Evolutionary conservation across 192 early-diverging fungal genomes (phyloP), one percentile per base, ranked within the genome.

Genomic region (Entomortierella parvispora): DNA sequence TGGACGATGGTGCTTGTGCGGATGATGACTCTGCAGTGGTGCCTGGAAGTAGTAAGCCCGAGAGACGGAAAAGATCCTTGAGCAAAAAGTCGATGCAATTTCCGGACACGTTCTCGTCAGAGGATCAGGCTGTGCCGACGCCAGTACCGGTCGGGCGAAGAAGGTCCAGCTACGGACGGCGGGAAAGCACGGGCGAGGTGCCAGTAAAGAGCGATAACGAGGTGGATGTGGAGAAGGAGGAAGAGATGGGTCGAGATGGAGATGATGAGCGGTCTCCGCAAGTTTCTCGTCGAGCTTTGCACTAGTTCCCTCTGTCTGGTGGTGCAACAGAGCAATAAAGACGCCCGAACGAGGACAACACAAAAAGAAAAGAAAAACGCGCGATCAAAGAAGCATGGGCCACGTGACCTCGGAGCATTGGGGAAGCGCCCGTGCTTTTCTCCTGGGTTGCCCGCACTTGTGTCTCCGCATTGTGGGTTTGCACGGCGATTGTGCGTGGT

Each of bases 261-360:
- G 71, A 76, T 34, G 71, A 76, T n/a, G 71, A 76, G 26, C 22
- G 34, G 23, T 76, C 71, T 7, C 71, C 71, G 11, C 71, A 74
- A 17, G 46, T 55, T 18, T 65, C 71, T 17, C 58, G 58, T 1
- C 26, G 32, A 8, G 20, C 33, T 14, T 2, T 31, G 11, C 23
- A 22, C 5, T 31, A 28, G 17, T 28, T 15, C 15, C 25, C 3
- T 12, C 32, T 3, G 37, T 40, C 37, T n/a, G n/a, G n/a, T n/a
- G n/a, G n/a, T n/a, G n/a, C n/a, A n/a, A n/a, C n/a, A n/a, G n/a
- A n/a, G n/a, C n/a, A n/a, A n/a, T n/a, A n/a, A n/a, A n/a, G n/a
- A n/a, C n/a, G n/a, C n/a, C n/a, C n/a, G n/a, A n/a, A n/a, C n/a
- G n/a, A n/a, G n/a, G n/a, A n/a, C n/a, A n/a, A n/a, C n/a, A n/a